Evolutionary conservation across 768 basidiomycete species (phyloP).

Genomic region (Rhodotorula babjevae): DNA sequence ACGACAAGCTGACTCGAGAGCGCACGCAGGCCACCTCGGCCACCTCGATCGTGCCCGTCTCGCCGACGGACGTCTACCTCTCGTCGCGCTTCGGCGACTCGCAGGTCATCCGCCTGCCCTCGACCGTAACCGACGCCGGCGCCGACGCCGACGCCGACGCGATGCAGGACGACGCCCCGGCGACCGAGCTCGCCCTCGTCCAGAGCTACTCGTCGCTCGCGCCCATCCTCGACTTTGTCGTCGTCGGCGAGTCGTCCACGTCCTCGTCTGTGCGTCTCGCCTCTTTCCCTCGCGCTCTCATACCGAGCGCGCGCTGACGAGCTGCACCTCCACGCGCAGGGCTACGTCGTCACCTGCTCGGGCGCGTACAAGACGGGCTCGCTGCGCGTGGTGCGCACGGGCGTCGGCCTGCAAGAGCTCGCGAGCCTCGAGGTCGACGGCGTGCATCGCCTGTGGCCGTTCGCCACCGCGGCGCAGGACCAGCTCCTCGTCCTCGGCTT

Average conservation of each 20-base stretch:
- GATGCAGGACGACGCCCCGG: constrained; percentile 24
- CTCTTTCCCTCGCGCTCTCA: constrained; percentile 39
- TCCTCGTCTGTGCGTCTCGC: constrained; percentile 48
- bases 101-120: constrained; percentile 62
- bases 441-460: constrained; percentile 59
- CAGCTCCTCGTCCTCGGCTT: constrained; percentile 29
- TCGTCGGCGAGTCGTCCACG: constrained; percentile 38
- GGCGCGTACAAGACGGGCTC: constrained; percentile 73
- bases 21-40: constrained; percentile 56
- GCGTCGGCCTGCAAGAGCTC: constrained; percentile 66
- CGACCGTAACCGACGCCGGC: too few species aligned
- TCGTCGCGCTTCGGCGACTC: constrained; percentile 80
- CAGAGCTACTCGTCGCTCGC: constrained; percentile 70
- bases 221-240: constrained; percentile 75
- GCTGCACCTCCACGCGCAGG: constrained; percentile 49
- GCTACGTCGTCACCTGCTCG: constrained; percentile 79
- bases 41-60: constrained; percentile 66
- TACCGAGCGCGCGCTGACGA: background rate
- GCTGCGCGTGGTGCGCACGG: constrained; percentile 70
- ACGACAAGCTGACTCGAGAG: constrained; percentile 48
- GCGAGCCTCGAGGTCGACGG: constrained; percentile 58
- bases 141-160: constrained; percentile 7
- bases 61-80: constrained; percentile 65
- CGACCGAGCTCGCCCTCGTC: constrained; percentile 55
- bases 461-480: background rate